Evolutionary conservation across 306 rosid genomes (phyloP).

Genomic region (Cicer pinnatifidum): DNA sequence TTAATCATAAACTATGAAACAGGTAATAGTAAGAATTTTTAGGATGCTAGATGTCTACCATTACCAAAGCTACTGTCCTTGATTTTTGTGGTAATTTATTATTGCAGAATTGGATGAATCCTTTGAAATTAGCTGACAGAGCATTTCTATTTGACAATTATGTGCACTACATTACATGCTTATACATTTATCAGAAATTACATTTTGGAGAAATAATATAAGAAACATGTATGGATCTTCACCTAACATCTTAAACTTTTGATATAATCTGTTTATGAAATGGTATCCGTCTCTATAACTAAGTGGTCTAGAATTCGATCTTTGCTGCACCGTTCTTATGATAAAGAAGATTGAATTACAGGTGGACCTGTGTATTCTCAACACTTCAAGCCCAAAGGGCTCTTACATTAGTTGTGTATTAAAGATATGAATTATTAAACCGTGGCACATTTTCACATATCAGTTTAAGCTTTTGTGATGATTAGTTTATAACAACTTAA

Average conservation of each 20-base stretch:
- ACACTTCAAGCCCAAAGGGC: not conserved
- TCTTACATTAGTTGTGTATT: not conserved
- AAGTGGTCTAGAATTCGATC: not conserved
- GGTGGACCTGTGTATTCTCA: not conserved
- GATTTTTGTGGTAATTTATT: not conserved
- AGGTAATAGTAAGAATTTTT: not conserved
- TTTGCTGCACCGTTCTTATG: not conserved
- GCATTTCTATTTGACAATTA: not conserved
- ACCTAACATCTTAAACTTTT: not conserved
- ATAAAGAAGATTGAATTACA: not conserved
- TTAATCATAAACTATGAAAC: conserved; percentile 22
- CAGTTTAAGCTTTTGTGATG: not conserved
- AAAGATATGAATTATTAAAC: not conserved
- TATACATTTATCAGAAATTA: not conserved
- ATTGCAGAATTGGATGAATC: not conserved
- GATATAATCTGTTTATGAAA: not conserved
- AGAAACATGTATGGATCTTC: not conserved
- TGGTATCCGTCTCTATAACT: not conserved
- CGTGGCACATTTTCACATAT: not conserved
- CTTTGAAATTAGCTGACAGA: conserved; percentile 5
- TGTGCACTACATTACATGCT: conserved; percentile 1
- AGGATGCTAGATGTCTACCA: not conserved
- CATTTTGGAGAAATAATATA: not conserved
- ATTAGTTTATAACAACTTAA: not conserved
- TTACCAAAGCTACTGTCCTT: not conserved